Conservation (phyloP, 192 early-diverging fungal genomes). For the Umbelopsis sp. region DNA sequence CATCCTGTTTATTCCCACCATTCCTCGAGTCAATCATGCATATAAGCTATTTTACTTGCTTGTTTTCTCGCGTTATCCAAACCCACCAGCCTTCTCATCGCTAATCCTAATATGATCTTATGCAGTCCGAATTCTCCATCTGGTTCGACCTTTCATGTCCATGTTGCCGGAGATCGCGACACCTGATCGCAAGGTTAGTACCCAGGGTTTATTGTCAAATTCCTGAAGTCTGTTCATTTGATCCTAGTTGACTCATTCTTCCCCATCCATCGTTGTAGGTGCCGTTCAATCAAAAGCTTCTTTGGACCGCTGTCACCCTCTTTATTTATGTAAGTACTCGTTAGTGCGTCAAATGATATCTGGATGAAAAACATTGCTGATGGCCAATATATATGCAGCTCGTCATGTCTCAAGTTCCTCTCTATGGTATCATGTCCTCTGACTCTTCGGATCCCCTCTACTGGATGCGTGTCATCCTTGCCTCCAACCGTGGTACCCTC, state of each 20-base stretch:
- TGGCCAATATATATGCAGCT: constrained; percentile 33
- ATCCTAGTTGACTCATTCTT: not conserved
- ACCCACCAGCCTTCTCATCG: not conserved
- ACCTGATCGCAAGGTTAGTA: constrained; percentile 91
- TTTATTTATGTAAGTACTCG: constrained; percentile 80
- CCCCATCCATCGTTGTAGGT: constrained; percentile 53
- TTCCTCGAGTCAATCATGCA: not conserved
- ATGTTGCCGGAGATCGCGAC: constrained; percentile 97
- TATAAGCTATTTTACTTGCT: no score
- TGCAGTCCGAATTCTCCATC: constrained; percentile 91
- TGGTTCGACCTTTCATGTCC: constrained; percentile 97
- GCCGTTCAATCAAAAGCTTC: constrained; percentile 96
- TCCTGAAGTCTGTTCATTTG: no score
- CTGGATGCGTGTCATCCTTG: constrained; percentile 99
- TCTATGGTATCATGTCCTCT: constrained; percentile 99
- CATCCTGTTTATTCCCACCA: not conserved
- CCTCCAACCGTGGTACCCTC: constrained; percentile 98
- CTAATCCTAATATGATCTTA: constrained; percentile 5
- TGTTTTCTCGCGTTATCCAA: not conserved
- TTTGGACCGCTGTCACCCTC: constrained; percentile 99
- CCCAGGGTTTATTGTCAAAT: not conserved
- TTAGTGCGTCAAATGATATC: no score
- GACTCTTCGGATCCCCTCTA: constrained; percentile 99
- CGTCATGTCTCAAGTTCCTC: constrained; percentile 98
- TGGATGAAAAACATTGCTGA: not conserved